phyloP scores from a whole-genome alignment of 2,329 filamentous ascomycete genomes.

The Claviceps sp. region DNA sequence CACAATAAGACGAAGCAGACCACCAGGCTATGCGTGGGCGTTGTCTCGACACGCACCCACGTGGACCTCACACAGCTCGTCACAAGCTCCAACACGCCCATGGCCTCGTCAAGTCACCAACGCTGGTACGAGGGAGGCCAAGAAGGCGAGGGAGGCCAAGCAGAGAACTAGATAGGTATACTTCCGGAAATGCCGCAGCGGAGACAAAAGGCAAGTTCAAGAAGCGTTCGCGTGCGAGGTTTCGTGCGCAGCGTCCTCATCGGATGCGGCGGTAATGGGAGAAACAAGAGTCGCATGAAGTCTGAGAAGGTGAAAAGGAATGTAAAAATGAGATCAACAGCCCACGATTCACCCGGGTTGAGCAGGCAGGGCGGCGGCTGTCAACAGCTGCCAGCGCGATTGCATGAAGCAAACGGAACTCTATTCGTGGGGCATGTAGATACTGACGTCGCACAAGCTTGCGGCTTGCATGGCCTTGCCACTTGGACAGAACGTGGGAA shows the following conservation, averaged over 20 bases:
- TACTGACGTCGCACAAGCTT: not conserved
- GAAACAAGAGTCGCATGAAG: not conserved
- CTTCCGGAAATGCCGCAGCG: too few species aligned
- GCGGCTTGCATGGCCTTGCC: too few species aligned
- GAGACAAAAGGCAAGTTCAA: not conserved
- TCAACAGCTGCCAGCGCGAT: not conserved
- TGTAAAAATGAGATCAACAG: not conserved
- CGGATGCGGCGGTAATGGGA: not conserved
- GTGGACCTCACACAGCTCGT: conserved; percentile 21
- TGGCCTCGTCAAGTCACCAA: conserved; percentile 1
- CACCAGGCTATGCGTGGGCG: conserved; percentile 26
- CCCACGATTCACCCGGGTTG: not conserved
- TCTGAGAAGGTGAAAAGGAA: not conserved
- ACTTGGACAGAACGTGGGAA: not conserved
- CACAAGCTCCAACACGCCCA: conserved; percentile 17
- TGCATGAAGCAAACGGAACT: not conserved
- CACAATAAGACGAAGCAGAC: conserved; percentile 21
- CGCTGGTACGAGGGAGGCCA: too few species aligned
- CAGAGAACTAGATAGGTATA: too few species aligned
- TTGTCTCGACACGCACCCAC: conserved; percentile 23
- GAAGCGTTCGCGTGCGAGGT: not conserved
- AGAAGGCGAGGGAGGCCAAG: not conserved
- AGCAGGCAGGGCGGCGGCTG: not conserved
- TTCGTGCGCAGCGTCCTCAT: not conserved
- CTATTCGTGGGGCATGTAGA: not conserved